Evolutionary conservation across 2,329 filamentous ascomycete species (phyloP).

Genomic region (Monilinia fructicola): DNA sequence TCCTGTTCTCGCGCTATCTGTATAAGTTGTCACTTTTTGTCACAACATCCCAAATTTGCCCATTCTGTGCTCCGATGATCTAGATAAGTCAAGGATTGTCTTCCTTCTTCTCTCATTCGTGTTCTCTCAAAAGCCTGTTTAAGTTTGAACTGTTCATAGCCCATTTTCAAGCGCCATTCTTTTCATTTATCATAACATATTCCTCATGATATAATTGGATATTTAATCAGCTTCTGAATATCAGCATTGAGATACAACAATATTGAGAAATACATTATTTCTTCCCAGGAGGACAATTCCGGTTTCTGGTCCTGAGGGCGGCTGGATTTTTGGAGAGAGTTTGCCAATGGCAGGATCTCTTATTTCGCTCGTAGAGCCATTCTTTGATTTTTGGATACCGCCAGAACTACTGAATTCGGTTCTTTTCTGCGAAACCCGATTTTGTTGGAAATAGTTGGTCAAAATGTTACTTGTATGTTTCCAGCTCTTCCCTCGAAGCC

Average conservation of each 20-base stretch:
- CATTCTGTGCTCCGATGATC: too few relatives aligned
- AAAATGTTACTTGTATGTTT: too few relatives aligned
- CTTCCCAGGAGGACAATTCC: not conserved
- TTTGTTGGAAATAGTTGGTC: not conserved
- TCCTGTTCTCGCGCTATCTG: too few relatives aligned
- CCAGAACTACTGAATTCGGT: not conserved
- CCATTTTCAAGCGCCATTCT: not conserved
- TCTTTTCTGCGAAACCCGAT: not conserved
- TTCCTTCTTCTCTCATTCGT: not conserved
- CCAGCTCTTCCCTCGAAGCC: too few relatives aligned
- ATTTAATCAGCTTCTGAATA: too few relatives aligned
- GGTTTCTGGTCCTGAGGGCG: not conserved
- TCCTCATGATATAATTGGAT: not conserved
- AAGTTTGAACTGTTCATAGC: not conserved
- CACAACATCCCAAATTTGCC: too few relatives aligned
- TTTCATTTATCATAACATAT: not conserved
- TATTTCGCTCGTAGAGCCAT: rapidly evolving
- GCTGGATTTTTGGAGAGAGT: not conserved
- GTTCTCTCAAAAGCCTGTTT: constrained; percentile 11
- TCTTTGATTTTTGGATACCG: not conserved
- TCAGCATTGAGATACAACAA: too few relatives aligned
- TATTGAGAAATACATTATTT: not conserved
- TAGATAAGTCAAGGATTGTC: too few relatives aligned
- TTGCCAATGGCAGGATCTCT: not conserved
- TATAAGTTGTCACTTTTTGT: too few relatives aligned